A percentile compares a stretch with the other conserved stretches of the same genome.
Evolutionary conservation across 768 basidiomycete species (phyloP).

Genomic region (Boletus pseudo-olivaceus): DNA sequence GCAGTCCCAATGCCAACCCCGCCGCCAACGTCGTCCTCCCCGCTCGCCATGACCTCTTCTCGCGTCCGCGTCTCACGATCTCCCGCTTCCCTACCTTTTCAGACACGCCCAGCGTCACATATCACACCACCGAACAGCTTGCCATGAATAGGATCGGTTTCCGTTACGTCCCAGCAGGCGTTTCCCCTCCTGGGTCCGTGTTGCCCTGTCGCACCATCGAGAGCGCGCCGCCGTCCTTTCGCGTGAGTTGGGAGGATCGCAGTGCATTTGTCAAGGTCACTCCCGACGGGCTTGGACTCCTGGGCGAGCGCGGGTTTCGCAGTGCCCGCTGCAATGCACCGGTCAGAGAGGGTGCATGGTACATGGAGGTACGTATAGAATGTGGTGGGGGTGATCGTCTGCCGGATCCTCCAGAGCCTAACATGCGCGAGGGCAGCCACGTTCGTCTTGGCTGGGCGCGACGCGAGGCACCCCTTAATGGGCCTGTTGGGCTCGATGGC

Average conservation of each 20-base stretch:
- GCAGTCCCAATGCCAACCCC: conserved; percentile 27
- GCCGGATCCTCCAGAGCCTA: conserved; percentile 39
- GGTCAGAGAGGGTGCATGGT: conserved; percentile 88
- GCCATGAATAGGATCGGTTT: conserved; percentile 75
- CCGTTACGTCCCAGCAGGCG: conserved; percentile 78
- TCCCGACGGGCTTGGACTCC: conserved; percentile 69
- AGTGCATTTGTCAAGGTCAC: conserved; percentile 76
- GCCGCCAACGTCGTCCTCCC: conserved; percentile 52
- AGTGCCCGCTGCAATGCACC: conserved; percentile 89
- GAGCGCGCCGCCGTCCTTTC: conserved; percentile 61
- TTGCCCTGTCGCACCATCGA: conserved; percentile 78
- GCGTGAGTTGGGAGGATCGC: conserved; percentile 91
- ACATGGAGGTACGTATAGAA: conserved; percentile 84
- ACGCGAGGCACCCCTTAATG: conserved; percentile 90
- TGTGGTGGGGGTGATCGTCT: conserved; percentile 64
- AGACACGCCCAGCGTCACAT: conserved; percentile 50
- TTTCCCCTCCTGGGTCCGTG: conserved; percentile 53
- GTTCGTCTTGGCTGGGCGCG: conserved; percentile 90
- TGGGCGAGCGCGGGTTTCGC: conserved; percentile 86
- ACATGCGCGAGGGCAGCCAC: conserved; percentile 66
- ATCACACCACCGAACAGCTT: conserved; percentile 65
- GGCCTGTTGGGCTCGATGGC: conserved; percentile 88
- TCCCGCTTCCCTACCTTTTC: conserved; percentile 72
- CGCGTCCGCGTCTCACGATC: conserved; percentile 66
- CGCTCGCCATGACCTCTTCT: conserved; percentile 64